These are phyloP conservation scores for Sistotremastrum suecicum DNA, from an alignment of 768 basidiomycete species.

Conservation along the genomic window DNA sequence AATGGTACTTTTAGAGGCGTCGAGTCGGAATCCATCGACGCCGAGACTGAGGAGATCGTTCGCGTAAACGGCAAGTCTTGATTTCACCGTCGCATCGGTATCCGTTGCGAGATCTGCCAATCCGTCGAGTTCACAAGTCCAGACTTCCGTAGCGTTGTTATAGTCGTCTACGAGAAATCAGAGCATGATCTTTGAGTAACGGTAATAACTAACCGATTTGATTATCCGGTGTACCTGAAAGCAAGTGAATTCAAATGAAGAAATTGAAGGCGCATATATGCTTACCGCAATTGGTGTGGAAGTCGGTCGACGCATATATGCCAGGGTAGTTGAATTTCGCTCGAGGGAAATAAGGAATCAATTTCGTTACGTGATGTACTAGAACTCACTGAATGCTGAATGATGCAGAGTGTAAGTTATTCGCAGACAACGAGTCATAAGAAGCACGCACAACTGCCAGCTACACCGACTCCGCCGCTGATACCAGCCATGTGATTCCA, in stretches of 20 bases:
- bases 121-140: slow-evolving; percentile 6
- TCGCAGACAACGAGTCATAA: background rate
- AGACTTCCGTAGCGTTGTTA: slow-evolving; percentile 3
- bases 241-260: background rate
- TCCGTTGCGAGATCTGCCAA: slow-evolving; percentile 41
- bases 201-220: background rate
- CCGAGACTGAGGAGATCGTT: slow-evolving; percentile 51
- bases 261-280: background rate
- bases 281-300: slow-evolving; percentile 7
- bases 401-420: background rate
- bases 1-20: slow-evolving; percentile 48
- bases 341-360: slow-evolving; percentile 1
- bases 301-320: slow-evolving; percentile 7
- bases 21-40: slow-evolving; percentile 45
- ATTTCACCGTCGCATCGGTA: slow-evolving; percentile 39
- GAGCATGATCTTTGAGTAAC: too few species aligned
- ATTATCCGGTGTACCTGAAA: background rate
- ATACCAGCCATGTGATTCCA: slow-evolving; percentile 13
- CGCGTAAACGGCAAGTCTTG: slow-evolving; percentile 35
- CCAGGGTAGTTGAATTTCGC: slow-evolving; percentile 10
- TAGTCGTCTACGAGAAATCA: slow-evolving; percentile 1
- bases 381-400: slow-evolving; percentile 5
- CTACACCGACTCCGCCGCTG: slow-evolving; percentile 9
- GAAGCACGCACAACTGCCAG: slow-evolving; percentile 5
- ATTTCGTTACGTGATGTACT: background rate